Conservation (phyloP, 768 basidiomycete genomes). For the Mycena maculata region DNA sequence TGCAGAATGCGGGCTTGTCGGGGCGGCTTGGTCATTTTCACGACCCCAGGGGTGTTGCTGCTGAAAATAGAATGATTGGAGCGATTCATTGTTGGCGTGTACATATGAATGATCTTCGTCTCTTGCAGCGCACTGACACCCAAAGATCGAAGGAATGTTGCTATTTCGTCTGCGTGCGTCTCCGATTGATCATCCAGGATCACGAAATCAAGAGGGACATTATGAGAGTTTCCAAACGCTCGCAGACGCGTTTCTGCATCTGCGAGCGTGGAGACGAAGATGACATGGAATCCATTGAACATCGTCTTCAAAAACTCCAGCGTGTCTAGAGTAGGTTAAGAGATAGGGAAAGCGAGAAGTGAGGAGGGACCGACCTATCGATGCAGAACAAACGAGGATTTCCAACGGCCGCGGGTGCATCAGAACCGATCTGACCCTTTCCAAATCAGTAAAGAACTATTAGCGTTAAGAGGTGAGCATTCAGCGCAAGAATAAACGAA, state of each 20-base stretch:
- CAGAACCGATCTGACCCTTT: slow-evolving; percentile 59
- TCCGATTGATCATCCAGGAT: slow-evolving; percentile 78
- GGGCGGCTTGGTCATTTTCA: slow-evolving; percentile 80
- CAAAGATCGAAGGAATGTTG: slow-evolving; percentile 58
- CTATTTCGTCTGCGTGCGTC: slow-evolving; percentile 65
- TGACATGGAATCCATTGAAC: slow-evolving; percentile 65
- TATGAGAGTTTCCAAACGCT: slow-evolving; percentile 42
- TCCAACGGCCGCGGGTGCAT: slow-evolving; percentile 58
- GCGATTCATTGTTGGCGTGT: slow-evolving; percentile 74
- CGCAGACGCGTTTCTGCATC: slow-evolving; percentile 59
- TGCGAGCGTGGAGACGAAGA: slow-evolving; percentile 54
- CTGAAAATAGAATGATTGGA: slow-evolving; percentile 64
- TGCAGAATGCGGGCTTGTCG: slow-evolving; percentile 70
- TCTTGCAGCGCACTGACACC: slow-evolving; percentile 53
- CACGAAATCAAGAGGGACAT: slow-evolving; percentile 67
- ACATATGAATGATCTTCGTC: slow-evolving; percentile 77
- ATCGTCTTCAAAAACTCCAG: slow-evolving; percentile 66
- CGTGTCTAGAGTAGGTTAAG: slow-evolving; percentile 50
- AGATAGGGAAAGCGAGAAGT: no score
- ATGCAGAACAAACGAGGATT: slow-evolving; percentile 69
- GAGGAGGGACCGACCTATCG: slow-evolving; percentile 36
- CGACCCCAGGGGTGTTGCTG: slow-evolving; percentile 63
- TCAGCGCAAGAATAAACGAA: not conserved
- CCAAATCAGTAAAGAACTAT: slow-evolving; percentile 61
- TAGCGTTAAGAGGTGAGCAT: slow-evolving; percentile 21